These are phyloP conservation scores for Colletotrichum melonis DNA, from an alignment of 2,329 filamentous ascomycete genomes.

Conservation along the genomic window DNA sequence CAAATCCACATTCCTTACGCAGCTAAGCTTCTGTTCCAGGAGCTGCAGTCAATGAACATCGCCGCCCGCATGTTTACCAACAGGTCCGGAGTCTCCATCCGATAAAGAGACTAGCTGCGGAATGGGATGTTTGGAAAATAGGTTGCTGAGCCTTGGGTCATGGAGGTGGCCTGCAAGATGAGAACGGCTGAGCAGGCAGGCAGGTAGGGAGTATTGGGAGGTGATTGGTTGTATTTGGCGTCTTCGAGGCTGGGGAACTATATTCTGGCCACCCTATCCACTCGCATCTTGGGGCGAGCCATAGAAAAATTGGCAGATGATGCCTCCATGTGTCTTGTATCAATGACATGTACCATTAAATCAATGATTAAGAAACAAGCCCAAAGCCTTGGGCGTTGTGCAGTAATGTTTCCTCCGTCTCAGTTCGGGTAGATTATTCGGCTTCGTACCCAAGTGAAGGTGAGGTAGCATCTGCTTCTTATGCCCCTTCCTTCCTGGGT, in stretches of 20 bases:
- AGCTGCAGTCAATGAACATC: constrained; percentile 98
- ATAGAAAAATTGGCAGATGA: constrained; percentile 8
- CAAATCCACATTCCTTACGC: constrained; percentile 98
- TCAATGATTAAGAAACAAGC: not conserved
- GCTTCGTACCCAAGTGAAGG: not conserved
- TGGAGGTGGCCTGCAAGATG: not conserved
- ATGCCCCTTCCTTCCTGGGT: not conserved
- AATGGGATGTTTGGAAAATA: not conserved
- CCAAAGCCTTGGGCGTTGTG: not conserved
- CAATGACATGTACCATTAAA: constrained; percentile 28
- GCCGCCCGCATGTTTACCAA: constrained; percentile 97
- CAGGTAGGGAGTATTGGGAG: not conserved
- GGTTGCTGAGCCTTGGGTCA: not conserved
- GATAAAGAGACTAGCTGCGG: constrained; percentile 52
- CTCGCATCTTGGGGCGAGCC: not conserved
- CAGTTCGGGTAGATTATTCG: not conserved
- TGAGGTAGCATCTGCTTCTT: not conserved
- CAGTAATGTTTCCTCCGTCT: not conserved
- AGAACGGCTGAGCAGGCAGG: not conserved
- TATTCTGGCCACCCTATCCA: not conserved
- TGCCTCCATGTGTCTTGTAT: constrained; percentile 17
- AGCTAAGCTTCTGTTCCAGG: constrained; percentile 97
- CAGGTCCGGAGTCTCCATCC: constrained; percentile 78
- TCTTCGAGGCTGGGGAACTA: constrained; percentile 16
- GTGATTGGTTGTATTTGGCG: constrained; percentile 23